Base-by-base conservation (phyloP, 495 filamentous ascomycete genomes). In the Sporormia fimetaria region DNA sequence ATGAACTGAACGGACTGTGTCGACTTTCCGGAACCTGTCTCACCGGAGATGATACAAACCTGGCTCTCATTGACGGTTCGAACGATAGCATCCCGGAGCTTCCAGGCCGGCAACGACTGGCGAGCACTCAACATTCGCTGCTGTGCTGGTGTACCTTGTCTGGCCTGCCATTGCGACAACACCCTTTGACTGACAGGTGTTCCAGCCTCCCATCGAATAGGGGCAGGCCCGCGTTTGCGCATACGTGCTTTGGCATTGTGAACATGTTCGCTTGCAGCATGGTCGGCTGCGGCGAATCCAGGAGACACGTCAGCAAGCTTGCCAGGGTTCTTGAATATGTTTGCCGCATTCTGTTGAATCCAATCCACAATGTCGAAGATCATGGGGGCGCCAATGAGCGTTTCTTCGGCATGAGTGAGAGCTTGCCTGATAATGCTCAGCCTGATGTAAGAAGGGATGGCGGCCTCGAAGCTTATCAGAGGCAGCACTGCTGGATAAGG, bases 1-100 rank as follows among this genome's bases (percentile, higher is more conserved):
- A 98, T 68, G 59, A 96, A 98, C 58, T 98, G 90, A 3, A 95
- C 90, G 9, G 84, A 84, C 59, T 98, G 90, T 0, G 90, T 98
- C 39, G 86, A 94, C 59, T 98, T 98, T 53, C 90, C 90, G 29
- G 83, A 92, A 38, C 90, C 90, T 5, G 90, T 98, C 62, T 95
- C 90, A 49, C 90, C 90, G 20, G 86, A 88, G 37, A 98, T 92
- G 47, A 98, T 96, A 3, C 82, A 88, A 15, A 96, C 83, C 59
- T 93, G 86, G 54, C 84, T 73, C 3, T 65, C 55, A 22, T 70
- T 71, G 14, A 96, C 78, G 2, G 82, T 75, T 9, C 69, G 53
- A 18, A 95, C 69, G 20, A 98, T 83, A 7, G 71, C 64, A 24
- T 86, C 76, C 58, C 73, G 78, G 24, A 83, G 72, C 44, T 77